Base-by-base conservation (phyloP, 225 moss, liverwort and hornwort genomes). In the Lunularia cruciata region DNA sequence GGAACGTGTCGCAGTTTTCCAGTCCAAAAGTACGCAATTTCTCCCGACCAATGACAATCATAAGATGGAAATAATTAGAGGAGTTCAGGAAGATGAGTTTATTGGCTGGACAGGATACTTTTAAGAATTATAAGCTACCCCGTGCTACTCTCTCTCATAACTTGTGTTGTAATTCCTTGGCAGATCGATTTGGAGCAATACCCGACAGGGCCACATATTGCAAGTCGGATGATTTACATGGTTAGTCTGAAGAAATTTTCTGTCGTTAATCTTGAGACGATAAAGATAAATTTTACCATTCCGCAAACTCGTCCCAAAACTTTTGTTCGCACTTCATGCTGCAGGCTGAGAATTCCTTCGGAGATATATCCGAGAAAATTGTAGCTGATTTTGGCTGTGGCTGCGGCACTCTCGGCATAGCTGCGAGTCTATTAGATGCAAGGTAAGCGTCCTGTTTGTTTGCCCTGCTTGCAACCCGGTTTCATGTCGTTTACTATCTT, bases 141-240 rank as follows among this genome's bases (percentile, higher is more conserved):
- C 2, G 10, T 65, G 47, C 33, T 37, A 2, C 8, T 58, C 58
- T 10, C 25, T 40, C 8, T 39, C 43, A 11, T 10, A 43, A 43
- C 16, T 16, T 43, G 47, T 31, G 2, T 31, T 47, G 59, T 28
- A 3, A 36, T 38, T 61, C 31, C 22, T 65, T 30, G 19, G 40
- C 85, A 95, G 95, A 78, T 96, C 71, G 91, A 93, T 66, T 75
- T 98, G 86, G 96, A 98, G 83, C 96, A 98, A 77, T 98, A 98
- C 68, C 72, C 90, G 59, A 98, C 93, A 15, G 86, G 96, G 15
- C 87, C 96, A 38, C 92, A 98, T 69, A 98, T 98, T 75, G 90
- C 96, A 48, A 91, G 93, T 67, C 92, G 90, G 60, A 91, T 98
- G 93, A 71, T 98, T 1, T 91, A 86, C 53, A 84, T 83, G 93